Percentiles rank a stretch among this genome's conserved stretches.
These are phyloP conservation scores for Saturnispora gosingensis DNA, from an alignment of 805 yeast species.

Conservation along the genomic window DNA sequence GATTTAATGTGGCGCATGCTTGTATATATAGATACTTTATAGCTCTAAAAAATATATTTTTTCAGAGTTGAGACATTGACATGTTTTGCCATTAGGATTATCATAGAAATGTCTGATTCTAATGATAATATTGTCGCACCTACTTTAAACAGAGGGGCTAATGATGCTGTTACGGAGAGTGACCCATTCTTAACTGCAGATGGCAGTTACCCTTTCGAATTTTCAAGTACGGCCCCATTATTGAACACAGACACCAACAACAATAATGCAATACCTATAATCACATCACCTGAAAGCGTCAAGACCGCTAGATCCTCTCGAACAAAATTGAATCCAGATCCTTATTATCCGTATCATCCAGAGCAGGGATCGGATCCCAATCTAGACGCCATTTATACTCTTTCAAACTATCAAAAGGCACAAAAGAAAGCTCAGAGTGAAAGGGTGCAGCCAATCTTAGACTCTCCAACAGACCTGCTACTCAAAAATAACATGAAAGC, in stretches of 20 bases:
- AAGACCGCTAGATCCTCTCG: not conserved
- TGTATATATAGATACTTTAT: not conserved
- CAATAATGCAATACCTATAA: constrained; percentile 2
- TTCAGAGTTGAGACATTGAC: not conserved
- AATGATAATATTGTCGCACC: not conserved
- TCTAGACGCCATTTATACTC: constrained; percentile 1
- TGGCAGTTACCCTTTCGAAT: not conserved
- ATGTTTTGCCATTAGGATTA: not conserved
- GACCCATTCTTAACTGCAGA: not conserved
- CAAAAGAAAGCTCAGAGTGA: not conserved
- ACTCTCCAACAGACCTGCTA: not conserved
- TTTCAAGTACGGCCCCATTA: not conserved
- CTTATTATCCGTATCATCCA: not conserved
- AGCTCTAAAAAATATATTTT: not conserved
- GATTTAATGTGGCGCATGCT: not conserved
- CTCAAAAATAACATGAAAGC: constrained; percentile 1
- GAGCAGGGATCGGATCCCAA: not conserved
- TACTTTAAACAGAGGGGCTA: not conserved
- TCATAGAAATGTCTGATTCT: not conserved
- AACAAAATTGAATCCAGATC: constrained; percentile 4
- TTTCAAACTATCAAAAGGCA: constrained; percentile 4
- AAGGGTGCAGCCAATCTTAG: not conserved
- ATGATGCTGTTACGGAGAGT: not conserved
- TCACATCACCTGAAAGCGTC: constrained; percentile 5
- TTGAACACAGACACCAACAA: not conserved